Evolutionary conservation across 768 basidiomycete species (phyloP).

Genomic region (Cyathus striatus): DNA sequence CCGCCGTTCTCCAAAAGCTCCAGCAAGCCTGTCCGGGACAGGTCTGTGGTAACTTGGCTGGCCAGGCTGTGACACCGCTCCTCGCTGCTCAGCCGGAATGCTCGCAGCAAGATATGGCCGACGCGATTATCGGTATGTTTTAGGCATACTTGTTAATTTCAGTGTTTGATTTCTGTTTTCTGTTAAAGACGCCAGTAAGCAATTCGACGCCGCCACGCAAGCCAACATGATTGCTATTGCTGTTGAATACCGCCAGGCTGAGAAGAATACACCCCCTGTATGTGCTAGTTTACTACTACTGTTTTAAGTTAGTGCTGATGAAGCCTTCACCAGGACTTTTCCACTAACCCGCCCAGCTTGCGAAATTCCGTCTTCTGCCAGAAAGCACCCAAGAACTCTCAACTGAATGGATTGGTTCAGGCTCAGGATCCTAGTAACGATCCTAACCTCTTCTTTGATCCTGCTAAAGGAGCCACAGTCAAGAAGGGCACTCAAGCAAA

Average conservation of each 20-base stretch:
- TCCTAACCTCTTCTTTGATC: constrained; percentile 48
- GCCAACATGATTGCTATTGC: constrained; percentile 49
- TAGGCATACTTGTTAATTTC: background rate
- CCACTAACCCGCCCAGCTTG: constrained; percentile 40
- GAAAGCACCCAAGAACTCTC: constrained; percentile 42
- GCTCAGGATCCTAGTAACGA: constrained; percentile 50
- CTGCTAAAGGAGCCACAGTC: constrained; percentile 33
- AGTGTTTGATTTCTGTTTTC: background rate
- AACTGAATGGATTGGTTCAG: constrained; percentile 45
- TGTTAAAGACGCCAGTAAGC: constrained; percentile 39
- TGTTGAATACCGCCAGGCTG: constrained; percentile 45
- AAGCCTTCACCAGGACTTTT: constrained; percentile 37
- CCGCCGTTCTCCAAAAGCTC: constrained; percentile 40
- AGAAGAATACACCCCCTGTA: constrained; percentile 59
- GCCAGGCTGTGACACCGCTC: constrained; percentile 44
- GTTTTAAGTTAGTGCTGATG: background rate
- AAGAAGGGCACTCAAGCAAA: constrained; percentile 41
- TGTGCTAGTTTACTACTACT: constrained; percentile 7
- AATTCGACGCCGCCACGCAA: constrained; percentile 46
- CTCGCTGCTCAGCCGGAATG: constrained; percentile 49
- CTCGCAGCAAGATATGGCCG: constrained; percentile 54
- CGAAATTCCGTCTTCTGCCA: constrained; percentile 58
- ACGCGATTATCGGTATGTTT: constrained; percentile 49
- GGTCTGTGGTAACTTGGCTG: constrained; percentile 45
- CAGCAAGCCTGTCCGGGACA: constrained; percentile 39